These are phyloP conservation scores for Hypoxylon sp. DNA, from an alignment of 2,329 filamentous ascomycete genomes.

Conservation along the genomic window DNA sequence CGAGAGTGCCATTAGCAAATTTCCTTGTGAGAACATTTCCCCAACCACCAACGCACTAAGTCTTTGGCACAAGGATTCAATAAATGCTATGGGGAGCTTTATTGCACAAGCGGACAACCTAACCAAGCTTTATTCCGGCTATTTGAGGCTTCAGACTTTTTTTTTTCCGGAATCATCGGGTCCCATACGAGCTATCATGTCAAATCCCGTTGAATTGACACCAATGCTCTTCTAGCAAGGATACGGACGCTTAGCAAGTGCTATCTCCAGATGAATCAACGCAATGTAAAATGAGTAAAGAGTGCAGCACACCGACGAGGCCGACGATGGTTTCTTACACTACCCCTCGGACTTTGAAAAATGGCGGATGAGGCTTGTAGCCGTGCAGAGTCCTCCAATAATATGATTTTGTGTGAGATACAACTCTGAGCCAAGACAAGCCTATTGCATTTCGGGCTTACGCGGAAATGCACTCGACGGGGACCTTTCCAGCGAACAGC, in stretches of 20 bases:
- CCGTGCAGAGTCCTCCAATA: conserved; percentile 34
- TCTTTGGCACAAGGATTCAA: conserved; percentile 41
- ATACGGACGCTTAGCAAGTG: conserved; percentile 2
- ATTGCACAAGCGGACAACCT: conserved; percentile 31
- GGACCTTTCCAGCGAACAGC: conserved; percentile 29
- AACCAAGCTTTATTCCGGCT: conserved; percentile 41
- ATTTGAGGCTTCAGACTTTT: conserved; percentile 31
- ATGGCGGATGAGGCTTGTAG: conserved; percentile 38
- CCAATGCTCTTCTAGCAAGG: conserved; percentile 11
- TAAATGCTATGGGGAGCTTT: conserved; percentile 38
- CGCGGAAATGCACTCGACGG: conserved; percentile 34
- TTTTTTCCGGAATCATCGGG: conserved; percentile 31
- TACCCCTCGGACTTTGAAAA: conserved; percentile 34
- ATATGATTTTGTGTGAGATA: conserved; percentile 23
- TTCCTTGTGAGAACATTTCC: conserved; percentile 32
- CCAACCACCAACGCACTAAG: conserved; percentile 31
- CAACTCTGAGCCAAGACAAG: conserved; percentile 27
- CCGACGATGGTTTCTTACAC: conserved; percentile 24
- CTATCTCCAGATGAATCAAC: conserved; percentile 2
- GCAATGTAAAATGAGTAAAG: conserved; percentile 21
- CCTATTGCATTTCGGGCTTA: conserved; percentile 37
- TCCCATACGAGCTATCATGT: conserved; percentile 26
- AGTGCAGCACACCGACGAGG: conserved; percentile 17
- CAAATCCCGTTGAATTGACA: conserved; percentile 1
- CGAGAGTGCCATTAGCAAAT: conserved; percentile 45